Base-by-base conservation (phyloP, 352 stramenopile species). In the Phytophthora brassicae region DNA sequence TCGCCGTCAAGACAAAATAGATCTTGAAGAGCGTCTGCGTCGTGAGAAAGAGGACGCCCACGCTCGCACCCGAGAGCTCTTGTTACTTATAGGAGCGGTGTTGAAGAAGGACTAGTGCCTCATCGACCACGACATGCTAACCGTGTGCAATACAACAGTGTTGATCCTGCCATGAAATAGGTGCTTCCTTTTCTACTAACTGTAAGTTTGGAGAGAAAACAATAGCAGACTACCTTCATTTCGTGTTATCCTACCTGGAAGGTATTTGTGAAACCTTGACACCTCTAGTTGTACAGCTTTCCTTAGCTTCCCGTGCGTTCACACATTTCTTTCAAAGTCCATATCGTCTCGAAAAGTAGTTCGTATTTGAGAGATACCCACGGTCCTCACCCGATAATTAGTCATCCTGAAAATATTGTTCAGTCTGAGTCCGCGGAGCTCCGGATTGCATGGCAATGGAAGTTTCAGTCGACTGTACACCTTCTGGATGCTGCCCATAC, bases 351-450 rank as follows among this genome's bases (percentile, higher is more conserved):
- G 26, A n/a, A 58, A 49, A 0, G 51, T 50, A 1, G 26, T 56
- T 4, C 22, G 48, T 0, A 56, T 56, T 6, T 45, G 46, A 0
- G 48, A 56, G 2, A 56, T 56, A 1, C 20, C 33, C 2, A 46
- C 64, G 6, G 43, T 79, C 0, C 60, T 22, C 0, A 58, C 50
- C 0, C 45, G 23, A 9, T 52, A 39, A 26, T 52, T 75, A 1
- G 41, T 39, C 13, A 60, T 41, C 22, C 50, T 9, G n/a, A 58
- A 48, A 2, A 48, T 42, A 26, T 49, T 58, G n/a, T 39, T 42
- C 16, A 58, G 9, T 0, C 36, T 22, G 1, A 48, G 2, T 24
- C 38, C 36, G 5, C 50, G 50, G 0, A 39, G 24, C 2, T 20
- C 50, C 1, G 36, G 24, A 4, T 49, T 8, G 24, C 42, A 57